Conservation (phyloP, 2,329 filamentous ascomycete species). For the Septoria petroselini region DNA sequence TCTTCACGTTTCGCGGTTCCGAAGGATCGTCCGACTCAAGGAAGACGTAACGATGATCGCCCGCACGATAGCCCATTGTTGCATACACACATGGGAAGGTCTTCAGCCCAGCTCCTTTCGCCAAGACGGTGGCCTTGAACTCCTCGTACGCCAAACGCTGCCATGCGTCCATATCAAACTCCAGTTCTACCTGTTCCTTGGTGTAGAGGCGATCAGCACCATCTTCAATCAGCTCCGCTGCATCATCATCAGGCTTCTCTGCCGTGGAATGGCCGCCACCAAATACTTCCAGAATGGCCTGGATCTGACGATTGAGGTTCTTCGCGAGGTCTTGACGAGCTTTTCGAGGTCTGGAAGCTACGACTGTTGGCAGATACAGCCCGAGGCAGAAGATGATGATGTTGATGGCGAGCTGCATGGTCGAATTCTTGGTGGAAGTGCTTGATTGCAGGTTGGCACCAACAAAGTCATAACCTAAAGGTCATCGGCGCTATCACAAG, state of each 20-base stretch:
- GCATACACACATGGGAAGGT: constrained; percentile 26
- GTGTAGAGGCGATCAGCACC: constrained; percentile 5
- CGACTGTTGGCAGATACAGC: constrained; percentile 17
- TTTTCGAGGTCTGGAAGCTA: constrained; percentile 19
- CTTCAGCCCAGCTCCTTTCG: constrained; percentile 23
- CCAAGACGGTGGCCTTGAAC: constrained; percentile 26
- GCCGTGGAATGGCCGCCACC: not conserved
- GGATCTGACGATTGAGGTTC: constrained; percentile 6
- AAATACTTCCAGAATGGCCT: not conserved
- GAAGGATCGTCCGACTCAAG: constrained; percentile 24
- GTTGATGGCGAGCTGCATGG: constrained; percentile 24
- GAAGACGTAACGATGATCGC: constrained; percentile 26
- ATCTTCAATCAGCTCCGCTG: not conserved
- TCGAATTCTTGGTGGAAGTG: not conserved
- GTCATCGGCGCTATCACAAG: not conserved
- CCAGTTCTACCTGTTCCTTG: constrained; percentile 21
- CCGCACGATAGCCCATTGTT: constrained; percentile 23
- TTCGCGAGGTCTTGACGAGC: constrained; percentile 16
- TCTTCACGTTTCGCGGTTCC: constrained; percentile 22
- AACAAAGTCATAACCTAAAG: too few relatives aligned
- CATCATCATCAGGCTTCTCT: not conserved
- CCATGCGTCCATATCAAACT: constrained; percentile 25
- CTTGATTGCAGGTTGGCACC: not conserved
- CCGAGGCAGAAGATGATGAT: constrained; percentile 23
- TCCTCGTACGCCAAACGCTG: constrained; percentile 24